phyloP scores from a whole-genome alignment of 2,329 filamentous ascomycete genomes.

The Herpotrichia juniperi region DNA sequence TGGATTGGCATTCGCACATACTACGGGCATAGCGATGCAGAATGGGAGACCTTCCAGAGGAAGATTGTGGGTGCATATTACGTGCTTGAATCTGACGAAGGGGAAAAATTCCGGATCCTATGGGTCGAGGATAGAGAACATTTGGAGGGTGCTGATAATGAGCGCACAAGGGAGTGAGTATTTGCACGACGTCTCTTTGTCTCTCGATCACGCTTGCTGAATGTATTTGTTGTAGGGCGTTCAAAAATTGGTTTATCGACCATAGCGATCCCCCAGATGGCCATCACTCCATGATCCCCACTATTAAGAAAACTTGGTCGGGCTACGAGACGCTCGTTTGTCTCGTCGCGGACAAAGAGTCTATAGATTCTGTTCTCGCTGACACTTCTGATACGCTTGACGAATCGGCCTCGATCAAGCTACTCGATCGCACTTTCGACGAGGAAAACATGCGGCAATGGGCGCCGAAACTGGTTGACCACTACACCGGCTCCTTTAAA shows the following conservation, averaged over 20 bases:
- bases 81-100: neutral
- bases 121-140: constrained; percentile 1
- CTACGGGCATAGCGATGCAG: constrained; percentile 1
- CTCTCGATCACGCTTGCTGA: neutral
- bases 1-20: constrained; percentile 2
- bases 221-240: neutral
- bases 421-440: constrained; percentile 2
- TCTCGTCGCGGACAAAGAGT: neutral
- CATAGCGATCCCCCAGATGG: constrained; percentile 3
- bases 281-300: neutral
- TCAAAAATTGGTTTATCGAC: neutral
- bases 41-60: constrained; percentile 1
- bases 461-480: constrained; percentile 1
- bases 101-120: neutral
- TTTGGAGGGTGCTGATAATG: neutral
- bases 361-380: constrained; percentile 2
- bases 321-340: neutral
- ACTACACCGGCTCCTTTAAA: constrained; percentile 3
- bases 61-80: constrained; percentile 1
- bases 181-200: neutral
- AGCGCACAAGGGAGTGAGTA: neutral
- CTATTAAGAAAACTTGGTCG: neutral
- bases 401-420: constrained; percentile 1
- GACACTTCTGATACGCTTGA: constrained; percentile 1
- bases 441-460: constrained; percentile 1